Evolutionary conservation across 2,329 filamentous ascomycete species (phyloP).

Genomic region (Penicillium thymicola): DNA sequence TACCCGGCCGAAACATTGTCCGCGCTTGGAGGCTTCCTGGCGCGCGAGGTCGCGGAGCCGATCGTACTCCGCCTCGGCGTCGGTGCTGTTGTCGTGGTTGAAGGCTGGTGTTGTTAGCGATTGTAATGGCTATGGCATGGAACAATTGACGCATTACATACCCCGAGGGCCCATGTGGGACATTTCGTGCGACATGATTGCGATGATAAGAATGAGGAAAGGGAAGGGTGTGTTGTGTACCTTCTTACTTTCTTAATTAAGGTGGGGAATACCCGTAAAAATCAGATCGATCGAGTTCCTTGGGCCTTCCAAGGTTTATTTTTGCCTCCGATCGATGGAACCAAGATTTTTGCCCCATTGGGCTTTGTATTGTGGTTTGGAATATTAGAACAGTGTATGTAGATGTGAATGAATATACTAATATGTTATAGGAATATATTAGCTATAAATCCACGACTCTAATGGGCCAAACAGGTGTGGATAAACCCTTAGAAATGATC

Average conservation of each 20-base stretch:
- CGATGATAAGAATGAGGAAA: background rate
- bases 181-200: conserved; percentile 43
- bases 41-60: conserved; percentile 80
- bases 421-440: background rate
- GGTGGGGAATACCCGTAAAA: conserved; percentile 19
- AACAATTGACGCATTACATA: conserved; percentile 20
- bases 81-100: conserved; percentile 64
- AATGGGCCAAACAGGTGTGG: background rate
- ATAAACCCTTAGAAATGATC: background rate
- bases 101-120: conserved; percentile 56
- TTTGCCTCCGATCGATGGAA: background rate
- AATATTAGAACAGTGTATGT: background rate
- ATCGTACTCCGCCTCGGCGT: conserved; percentile 84
- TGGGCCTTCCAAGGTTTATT: conserved; percentile 9
- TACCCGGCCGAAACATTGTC: conserved; percentile 71
- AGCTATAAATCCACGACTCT: background rate
- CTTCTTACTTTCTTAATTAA: background rate
- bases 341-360: background rate
- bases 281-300: conserved; percentile 18
- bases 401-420: background rate
- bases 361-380: background rate
- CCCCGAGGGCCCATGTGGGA: conserved; percentile 41
- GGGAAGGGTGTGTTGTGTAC: background rate
- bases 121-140: background rate
- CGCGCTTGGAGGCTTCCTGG: conserved; percentile 74